phyloP scores from a whole-genome alignment of 2,329 filamentous ascomycete genomes.

The Ophiostoma angusticollis region DNA sequence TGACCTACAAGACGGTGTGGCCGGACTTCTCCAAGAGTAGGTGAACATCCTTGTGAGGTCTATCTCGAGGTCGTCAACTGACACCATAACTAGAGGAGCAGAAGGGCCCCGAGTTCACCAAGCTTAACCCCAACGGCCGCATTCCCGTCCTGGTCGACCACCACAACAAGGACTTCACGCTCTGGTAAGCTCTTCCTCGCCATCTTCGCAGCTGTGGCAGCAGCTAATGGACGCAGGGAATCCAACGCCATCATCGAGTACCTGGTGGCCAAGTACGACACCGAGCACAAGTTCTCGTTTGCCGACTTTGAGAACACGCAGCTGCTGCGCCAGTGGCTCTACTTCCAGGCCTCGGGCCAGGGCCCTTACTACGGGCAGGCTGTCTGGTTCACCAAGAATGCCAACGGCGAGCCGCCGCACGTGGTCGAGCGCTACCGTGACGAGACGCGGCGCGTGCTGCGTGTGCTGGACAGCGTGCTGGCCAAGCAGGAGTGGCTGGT shows the following conservation, averaged over 20 bases:
- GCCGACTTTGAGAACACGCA: slow-evolving; percentile 21
- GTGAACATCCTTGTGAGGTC: too few relatives aligned
- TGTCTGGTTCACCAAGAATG: slow-evolving; percentile 14
- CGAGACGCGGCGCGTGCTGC: slow-evolving; percentile 1
- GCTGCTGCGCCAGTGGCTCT: slow-evolving; percentile 28
- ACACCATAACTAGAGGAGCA: slow-evolving; percentile 1
- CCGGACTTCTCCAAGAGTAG: slow-evolving; percentile 1
- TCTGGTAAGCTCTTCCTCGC: slow-evolving; percentile 29
- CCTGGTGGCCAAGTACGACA: slow-evolving; percentile 32
- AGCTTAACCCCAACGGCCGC: slow-evolving; percentile 10
- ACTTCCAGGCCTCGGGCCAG: slow-evolving; percentile 30
- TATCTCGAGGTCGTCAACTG: too few relatives aligned
- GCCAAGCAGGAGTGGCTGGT: background rate
- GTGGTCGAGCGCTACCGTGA: slow-evolving; percentile 1
- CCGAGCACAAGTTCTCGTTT: slow-evolving; percentile 27
- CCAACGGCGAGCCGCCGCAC: background rate
- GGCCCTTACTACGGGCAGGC: slow-evolving; percentile 30
- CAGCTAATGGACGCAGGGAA: too few relatives aligned
- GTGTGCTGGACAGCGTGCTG: background rate
- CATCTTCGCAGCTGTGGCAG: too few relatives aligned
- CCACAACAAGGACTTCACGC: slow-evolving; percentile 30
- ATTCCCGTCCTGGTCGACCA: slow-evolving; percentile 17
- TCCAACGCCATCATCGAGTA: slow-evolving; percentile 38
- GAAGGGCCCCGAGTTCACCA: slow-evolving; percentile 2
- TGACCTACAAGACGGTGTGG: background rate